A percentile compares a stretch with the other conserved stretches of the same genome.
phyloP scores from a whole-genome alignment of 345 rosid species.

The Carallia brachiata region DNA sequence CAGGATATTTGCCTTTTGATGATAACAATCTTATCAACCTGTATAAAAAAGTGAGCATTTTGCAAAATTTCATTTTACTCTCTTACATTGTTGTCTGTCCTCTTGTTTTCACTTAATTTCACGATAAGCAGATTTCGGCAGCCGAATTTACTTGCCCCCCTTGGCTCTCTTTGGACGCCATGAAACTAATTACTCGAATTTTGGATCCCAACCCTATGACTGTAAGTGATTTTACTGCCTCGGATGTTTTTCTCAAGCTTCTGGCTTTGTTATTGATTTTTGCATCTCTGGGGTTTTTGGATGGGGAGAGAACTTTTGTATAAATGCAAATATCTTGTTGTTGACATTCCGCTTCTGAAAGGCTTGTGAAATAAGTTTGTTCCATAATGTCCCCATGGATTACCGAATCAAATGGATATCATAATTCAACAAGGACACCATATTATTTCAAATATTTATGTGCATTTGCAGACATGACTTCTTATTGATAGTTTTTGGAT shows the following conservation, averaged over 20 bases:
- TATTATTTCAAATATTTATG: too few species aligned
- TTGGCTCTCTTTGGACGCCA: constrained; percentile 88
- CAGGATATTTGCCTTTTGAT: constrained; percentile 99
- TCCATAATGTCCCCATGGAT: too few species aligned
- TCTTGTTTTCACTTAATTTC: constrained; percentile 18
- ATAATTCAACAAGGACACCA: too few species aligned
- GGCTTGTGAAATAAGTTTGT: too few species aligned
- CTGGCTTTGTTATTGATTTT: neutral
- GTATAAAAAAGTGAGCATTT: constrained; percentile 85
- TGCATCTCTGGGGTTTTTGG: neutral
- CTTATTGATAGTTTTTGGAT: too few species aligned
- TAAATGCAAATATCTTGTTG: too few species aligned
- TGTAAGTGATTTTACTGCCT: constrained; percentile 47
- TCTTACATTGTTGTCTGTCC: constrained; percentile 16
- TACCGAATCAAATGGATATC: too few species aligned
- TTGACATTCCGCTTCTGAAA: too few species aligned
- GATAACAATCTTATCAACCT: constrained; percentile 93
- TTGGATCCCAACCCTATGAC: constrained; percentile 95
- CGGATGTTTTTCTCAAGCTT: constrained; percentile 6
- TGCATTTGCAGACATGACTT: too few species aligned
- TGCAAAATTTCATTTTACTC: constrained; percentile 6
- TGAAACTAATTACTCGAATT: constrained; percentile 78
- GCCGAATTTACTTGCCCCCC: constrained; percentile 96
- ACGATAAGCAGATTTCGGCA: constrained; percentile 61
- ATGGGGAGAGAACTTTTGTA: too few species aligned